Evolutionary conservation across 2,329 filamentous ascomycete genomes (phyloP).

Genomic region (Colletotrichum musae): DNA sequence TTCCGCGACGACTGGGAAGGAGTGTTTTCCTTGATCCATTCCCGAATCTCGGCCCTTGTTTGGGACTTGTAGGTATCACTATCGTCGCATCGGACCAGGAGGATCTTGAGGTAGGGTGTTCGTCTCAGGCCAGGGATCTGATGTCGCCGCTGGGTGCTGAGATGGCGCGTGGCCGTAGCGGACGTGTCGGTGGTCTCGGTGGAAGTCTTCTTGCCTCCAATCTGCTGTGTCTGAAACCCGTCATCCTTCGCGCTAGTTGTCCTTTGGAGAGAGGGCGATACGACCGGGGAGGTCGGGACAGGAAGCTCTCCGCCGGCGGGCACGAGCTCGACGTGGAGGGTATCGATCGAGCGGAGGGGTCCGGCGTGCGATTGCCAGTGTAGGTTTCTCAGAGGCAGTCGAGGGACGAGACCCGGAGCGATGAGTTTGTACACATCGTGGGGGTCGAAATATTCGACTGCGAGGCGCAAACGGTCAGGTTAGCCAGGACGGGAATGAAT

Average conservation of each 20-base stretch:
- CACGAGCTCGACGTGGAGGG: constrained; percentile 91
- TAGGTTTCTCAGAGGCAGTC: constrained; percentile 89
- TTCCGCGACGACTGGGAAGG: constrained; percentile 69
- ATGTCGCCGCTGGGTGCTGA: constrained; percentile 78
- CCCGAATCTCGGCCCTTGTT: constrained; percentile 83
- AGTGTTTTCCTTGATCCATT: constrained; percentile 89
- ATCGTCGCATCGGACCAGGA: constrained; percentile 93
- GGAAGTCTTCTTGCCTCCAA: constrained; percentile 57
- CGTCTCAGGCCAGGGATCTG: constrained; percentile 95
- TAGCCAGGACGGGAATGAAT: background rate
- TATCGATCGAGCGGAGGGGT: constrained; percentile 92
- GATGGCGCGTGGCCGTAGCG: constrained; percentile 43
- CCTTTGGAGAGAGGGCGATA: constrained; percentile 47
- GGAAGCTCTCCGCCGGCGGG: constrained; percentile 65
- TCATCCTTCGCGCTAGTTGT: constrained; percentile 62
- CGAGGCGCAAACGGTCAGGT: constrained; percentile 13
- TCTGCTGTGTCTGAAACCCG: constrained; percentile 72
- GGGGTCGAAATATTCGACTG: constrained; percentile 97
- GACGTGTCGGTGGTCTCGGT: constrained; percentile 55
- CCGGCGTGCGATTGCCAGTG: constrained; percentile 97
- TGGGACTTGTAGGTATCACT: constrained; percentile 92
- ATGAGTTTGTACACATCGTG: constrained; percentile 89
- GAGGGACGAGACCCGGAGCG: constrained; percentile 81
- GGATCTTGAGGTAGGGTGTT: constrained; percentile 93
- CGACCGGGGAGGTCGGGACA: constrained; percentile 50